Base-by-base conservation (phyloP, 1,284 basidiomycete genomes). In the Cystobasidium slooffiae region DNA sequence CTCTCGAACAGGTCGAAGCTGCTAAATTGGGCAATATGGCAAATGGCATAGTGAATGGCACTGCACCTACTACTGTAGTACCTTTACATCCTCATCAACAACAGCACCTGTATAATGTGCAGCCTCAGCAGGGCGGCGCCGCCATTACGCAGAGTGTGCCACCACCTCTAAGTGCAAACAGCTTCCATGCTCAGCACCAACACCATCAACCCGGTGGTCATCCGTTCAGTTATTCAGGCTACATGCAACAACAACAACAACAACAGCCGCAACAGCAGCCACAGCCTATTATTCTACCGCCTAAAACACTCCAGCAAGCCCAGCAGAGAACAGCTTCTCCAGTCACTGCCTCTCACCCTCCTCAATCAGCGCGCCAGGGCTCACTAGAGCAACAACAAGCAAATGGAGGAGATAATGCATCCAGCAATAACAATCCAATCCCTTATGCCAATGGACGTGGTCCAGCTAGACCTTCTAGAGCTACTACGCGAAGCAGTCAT, bases 371-470 rank as follows among this genome's bases (percentile, higher is more conserved):
- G 43, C n/a, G 47, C 43, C 68, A 51, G 20, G 12, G 43, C 37
- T 53, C 46, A 5, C 24, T 52, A 24, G 44, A 64, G 43, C 41
- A 52, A 37, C n/a, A 20, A 46, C 59, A 41, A 24, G 24, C 41
- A 58, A 7, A 10, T 44, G 31, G 46, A n/a, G 47, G 51, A 37
- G 44, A 52, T 41, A 43, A n/a, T 41, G n/a, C 20, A 14, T 10
- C 12, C 58, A 41, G 18, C 41, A 70, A 59, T 49, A 51, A 24
- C 31, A 20, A 62, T 20, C 51, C 70, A 14, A 73, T 73, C 37
- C 70, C 70, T 31, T 73, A 73, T 43, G 70, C 70, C 1, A 73
- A 73, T 41, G 70, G 70, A 7, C 70, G 70, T 31, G 62, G 59
- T 12, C 70, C 70, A 9, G 49, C 62, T 49, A 53, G 53, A 63